Percentiles rank a stretch among this genome's conserved stretches.
phyloP scores from a whole-genome alignment of 495 filamentous ascomycete genomes.

The Neurospora sp. region DNA sequence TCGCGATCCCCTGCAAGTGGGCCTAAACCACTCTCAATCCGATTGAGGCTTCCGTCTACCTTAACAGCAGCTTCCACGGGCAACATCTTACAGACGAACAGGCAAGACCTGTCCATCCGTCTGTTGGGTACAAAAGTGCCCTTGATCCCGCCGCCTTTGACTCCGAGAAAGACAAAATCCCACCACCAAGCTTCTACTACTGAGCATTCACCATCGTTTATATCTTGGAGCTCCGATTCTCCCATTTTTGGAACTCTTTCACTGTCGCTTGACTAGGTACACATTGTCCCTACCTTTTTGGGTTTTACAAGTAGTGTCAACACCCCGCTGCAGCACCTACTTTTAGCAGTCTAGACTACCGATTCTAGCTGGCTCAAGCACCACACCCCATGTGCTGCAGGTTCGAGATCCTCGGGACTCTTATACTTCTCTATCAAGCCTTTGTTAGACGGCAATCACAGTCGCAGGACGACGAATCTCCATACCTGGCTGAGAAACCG shows the following conservation, averaged over 20 bases:
- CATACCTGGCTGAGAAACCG: not conserved
- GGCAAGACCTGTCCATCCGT: not conserved
- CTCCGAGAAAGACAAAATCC: not conserved
- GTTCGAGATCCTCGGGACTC: conserved; percentile 38
- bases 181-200: not conserved
- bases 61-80: not conserved
- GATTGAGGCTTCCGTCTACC: not conserved
- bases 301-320: not conserved
- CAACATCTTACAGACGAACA: not conserved
- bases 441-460: conserved; percentile 9
- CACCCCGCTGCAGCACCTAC: not conserved
- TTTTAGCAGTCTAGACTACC: not conserved
- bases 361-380: not conserved
- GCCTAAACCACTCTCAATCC: not conserved
- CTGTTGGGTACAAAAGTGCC: not conserved
- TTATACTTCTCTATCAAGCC: conserved; percentile 35
- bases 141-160: not conserved
- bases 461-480: conserved; percentile 15
- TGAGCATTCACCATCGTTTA: conserved; percentile 1
- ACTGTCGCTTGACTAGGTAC: not conserved
- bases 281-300: not conserved
- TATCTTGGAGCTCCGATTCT: not conserved
- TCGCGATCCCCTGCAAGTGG: not conserved
- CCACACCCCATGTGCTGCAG: conserved; percentile 30
- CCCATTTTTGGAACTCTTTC: not conserved